Evolutionary conservation across 2,329 filamentous ascomycete species (phyloP).

Genomic region (Fusarium sp.): DNA sequence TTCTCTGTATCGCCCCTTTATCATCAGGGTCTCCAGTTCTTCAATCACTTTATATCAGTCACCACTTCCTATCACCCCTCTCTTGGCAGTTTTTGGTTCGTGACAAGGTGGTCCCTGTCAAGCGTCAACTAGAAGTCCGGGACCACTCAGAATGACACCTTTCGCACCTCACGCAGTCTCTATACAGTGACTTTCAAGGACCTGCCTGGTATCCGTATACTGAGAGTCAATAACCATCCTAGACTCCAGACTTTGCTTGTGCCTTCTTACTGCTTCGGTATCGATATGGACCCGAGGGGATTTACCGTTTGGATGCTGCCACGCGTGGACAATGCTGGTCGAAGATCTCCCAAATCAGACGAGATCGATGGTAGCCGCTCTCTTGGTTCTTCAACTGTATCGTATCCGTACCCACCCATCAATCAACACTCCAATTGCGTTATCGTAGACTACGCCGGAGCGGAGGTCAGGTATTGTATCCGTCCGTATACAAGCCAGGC

Average conservation of each 20-base stretch:
- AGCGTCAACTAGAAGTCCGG: not conserved
- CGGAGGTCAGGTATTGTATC: not conserved
- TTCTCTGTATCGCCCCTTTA: not conserved
- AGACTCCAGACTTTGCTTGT: not conserved
- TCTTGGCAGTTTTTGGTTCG: conserved; percentile 10
- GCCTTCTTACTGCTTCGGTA: not conserved
- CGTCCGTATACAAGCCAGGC: not conserved
- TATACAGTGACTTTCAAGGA: conserved; percentile 3
- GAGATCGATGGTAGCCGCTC: conserved; percentile 18
- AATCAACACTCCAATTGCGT: conserved; percentile 13
- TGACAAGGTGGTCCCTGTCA: conserved; percentile 31
- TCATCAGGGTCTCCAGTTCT: not conserved
- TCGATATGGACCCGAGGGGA: conserved; percentile 3
- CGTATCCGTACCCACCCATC: conserved; percentile 4
- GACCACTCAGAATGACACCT: conserved; percentile 21
- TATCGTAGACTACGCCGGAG: not conserved
- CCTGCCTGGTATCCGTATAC: conserved; percentile 11
- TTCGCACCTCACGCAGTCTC: conserved; percentile 15
- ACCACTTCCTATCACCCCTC: conserved; percentile 5
- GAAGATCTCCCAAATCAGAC: conserved; percentile 23
- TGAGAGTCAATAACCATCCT: conserved; percentile 3
- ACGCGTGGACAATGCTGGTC: conserved; percentile 28
- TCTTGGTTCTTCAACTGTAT: not conserved
- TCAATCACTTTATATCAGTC: not conserved
- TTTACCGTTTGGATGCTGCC: conserved; percentile 7